Base-by-base conservation (phyloP, 441 rosid species). In the Croton setiger region DNA sequence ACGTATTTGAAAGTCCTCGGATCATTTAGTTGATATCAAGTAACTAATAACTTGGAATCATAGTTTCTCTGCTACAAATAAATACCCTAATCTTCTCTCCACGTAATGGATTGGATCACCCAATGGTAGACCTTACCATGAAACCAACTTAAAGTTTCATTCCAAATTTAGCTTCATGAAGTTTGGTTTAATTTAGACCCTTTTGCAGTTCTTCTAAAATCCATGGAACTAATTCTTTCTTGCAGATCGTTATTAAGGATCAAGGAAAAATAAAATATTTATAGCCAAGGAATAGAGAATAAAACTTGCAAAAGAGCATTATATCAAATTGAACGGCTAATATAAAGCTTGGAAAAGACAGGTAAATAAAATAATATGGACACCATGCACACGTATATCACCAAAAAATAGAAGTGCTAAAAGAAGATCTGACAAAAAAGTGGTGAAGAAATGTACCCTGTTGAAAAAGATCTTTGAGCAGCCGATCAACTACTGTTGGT, bases 401-500 rank as follows among this genome's bases (percentile, higher is more conserved):
- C 17, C 18, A 58, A 51, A 21, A 39, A 39, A 56, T 15, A 35
- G 21, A 10, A 60, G 36, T 37, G 4, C 11, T 1, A 21, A 37
- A n/a, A 27, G n/a, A 54, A 31, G 37, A 53, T 14, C 37, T 21
- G 21, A 73, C 45, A 23, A 2, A 63, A n/a, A 58, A 23, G 49
- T 4, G 23, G 55, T 44, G 47, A 53, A 41, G 51, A 75, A 72
- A 59, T 37, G 54, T 84, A 96, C 98, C 99, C 47, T 85, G 86
- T 56, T 81, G 97, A 75, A 96, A 91, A 55, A 96, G 93, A 82
- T 96, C 98, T 82, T 91, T 96, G 72, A 96, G 82, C 78, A 93
- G 87, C 52, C 97, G 96, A 81, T 96, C 98, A 66, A 93, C 84
- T 72, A 88, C 97, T 7, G 93, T 77, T 47, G 90, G 89, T 60